These are phyloP conservation scores for Austroboletus novae-zelandiae DNA, from an alignment of 1,284 basidiomycete species.

Conservation along the genomic window DNA sequence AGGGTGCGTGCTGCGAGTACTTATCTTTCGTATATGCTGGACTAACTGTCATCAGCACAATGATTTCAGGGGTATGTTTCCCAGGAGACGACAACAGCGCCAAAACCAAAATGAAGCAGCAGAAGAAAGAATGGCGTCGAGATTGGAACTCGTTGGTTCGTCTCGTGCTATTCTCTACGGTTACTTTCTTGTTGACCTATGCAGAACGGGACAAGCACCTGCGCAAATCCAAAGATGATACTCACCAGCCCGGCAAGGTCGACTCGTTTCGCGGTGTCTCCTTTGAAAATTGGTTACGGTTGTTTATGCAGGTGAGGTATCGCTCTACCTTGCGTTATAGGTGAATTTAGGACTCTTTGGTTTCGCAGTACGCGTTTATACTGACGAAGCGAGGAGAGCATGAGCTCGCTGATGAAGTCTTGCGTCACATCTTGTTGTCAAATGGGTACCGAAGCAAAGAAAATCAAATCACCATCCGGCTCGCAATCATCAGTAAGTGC, in stretches of 20 bases:
- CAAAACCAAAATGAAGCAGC: slow-evolving; percentile 50
- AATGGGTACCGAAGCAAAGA: slow-evolving; percentile 70
- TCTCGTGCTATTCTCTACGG: not conserved
- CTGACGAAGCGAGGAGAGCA: slow-evolving; percentile 66
- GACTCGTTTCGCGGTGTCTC: slow-evolving; percentile 78
- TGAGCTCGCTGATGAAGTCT: slow-evolving; percentile 73
- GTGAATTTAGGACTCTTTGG: not conserved
- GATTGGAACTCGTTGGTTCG: slow-evolving; percentile 70
- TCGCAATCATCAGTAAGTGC: slow-evolving; percentile 67
- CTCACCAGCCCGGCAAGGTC: slow-evolving; percentile 37
- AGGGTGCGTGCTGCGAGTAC: slow-evolving; percentile 45
- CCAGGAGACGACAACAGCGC: slow-evolving; percentile 40
- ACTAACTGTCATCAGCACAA: slow-evolving; percentile 35
- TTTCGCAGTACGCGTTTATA: slow-evolving; percentile 76
- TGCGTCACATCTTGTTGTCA: slow-evolving; percentile 77
- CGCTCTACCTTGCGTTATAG: not conserved
- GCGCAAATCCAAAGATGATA: slow-evolving; percentile 38
- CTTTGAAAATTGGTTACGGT: slow-evolving; percentile 75
- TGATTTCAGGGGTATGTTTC: slow-evolving; percentile 68
- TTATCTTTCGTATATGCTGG: not conserved
- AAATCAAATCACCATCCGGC: slow-evolving; percentile 67
- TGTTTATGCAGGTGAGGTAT: slow-evolving; percentile 77
- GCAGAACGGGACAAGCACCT: slow-evolving; percentile 49
- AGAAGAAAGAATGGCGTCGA: slow-evolving; percentile 71
- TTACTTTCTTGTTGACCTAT: not conserved